Conservation (phyloP, 805 yeast genomes). For the Yarrowia deformans region DNA sequence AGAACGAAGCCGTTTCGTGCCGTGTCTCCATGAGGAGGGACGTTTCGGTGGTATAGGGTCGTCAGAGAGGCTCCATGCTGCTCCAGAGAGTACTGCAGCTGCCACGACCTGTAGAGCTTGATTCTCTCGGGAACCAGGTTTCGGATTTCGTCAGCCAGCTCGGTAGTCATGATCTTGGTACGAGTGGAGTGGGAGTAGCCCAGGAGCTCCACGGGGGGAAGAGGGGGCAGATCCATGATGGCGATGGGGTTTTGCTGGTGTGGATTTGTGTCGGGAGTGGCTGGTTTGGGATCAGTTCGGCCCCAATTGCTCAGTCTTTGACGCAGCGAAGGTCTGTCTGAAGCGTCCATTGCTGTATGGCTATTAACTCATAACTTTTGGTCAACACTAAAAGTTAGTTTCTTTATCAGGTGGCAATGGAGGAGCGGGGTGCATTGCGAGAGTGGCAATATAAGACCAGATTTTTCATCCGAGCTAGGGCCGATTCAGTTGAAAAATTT, state of each 20-base stretch:
- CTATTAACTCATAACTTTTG: constrained; percentile 29
- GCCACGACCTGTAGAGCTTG: constrained; percentile 81
- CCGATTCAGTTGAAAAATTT: neutral
- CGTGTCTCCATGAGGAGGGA: constrained; percentile 47
- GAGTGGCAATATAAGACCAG: neutral
- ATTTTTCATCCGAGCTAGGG: neutral
- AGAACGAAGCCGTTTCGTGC: constrained; percentile 74
- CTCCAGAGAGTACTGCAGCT: constrained; percentile 79
- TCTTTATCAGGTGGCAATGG: constrained; percentile 21
- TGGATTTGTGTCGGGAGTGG: neutral
- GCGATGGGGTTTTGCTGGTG: neutral
- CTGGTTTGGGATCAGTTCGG: constrained; percentile 7
- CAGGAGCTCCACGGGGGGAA: constrained; percentile 49
- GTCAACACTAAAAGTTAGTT: constrained; percentile 31
- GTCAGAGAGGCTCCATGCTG: constrained; percentile 89
- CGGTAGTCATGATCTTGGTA: constrained; percentile 63
- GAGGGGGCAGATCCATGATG: constrained; percentile 44
- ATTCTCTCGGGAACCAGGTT: constrained; percentile 76
- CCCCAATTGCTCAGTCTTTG: constrained; percentile 39
- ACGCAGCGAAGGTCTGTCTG: constrained; percentile 32
- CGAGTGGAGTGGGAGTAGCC: constrained; percentile 71
- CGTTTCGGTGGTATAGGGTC: constrained; percentile 63
- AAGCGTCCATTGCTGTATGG: constrained; percentile 29
- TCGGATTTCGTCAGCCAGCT: constrained; percentile 77
- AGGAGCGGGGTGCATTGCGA: constrained; percentile 7